Percentiles rank a stretch among this genome's conserved stretches.
Evolutionary conservation across 345 rosid species (phyloP).

Genomic region (Gossypium rotundifolium): DNA sequence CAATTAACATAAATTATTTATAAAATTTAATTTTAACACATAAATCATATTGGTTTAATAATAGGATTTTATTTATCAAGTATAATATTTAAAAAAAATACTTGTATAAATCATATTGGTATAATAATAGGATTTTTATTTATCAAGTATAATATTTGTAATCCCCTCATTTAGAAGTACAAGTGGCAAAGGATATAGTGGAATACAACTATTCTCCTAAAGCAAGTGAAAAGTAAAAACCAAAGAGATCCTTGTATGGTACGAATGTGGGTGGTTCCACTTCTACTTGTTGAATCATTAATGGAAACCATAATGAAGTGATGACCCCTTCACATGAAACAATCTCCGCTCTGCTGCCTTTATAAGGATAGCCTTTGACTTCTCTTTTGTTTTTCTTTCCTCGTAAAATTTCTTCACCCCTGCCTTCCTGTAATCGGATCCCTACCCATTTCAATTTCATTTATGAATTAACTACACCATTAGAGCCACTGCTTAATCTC

Average conservation of each 20-base stretch:
- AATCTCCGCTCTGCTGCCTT: not conserved
- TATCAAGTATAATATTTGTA: not conserved
- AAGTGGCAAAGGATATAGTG: not conserved
- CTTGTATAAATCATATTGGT: too few species aligned
- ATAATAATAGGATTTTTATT: too few species aligned
- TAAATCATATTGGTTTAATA: too few species aligned
- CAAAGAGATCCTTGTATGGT: not conserved
- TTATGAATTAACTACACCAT: too few species aligned
- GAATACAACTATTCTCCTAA: not conserved
- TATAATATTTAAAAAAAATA: not conserved
- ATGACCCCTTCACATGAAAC: slow-evolving; percentile 2
- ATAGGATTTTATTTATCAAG: too few species aligned
- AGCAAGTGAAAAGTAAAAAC: not conserved
- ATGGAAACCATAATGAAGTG: not conserved
- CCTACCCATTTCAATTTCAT: too few species aligned
- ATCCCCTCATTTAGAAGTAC: not conserved
- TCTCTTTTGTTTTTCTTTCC: not conserved
- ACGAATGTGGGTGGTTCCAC: not conserved
- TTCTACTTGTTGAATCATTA: not conserved
- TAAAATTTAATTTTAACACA: too few species aligned
- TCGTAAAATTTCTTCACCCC: too few species aligned
- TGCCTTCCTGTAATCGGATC: too few species aligned
- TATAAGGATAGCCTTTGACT: not conserved
- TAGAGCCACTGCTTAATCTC: too few species aligned
- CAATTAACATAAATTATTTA: too few species aligned